Evolutionary conservation across 495 filamentous ascomycete genomes (phyloP), one percentile per base, ranked within the genome.

Genomic region (Bathelium albidoporum): DNA sequence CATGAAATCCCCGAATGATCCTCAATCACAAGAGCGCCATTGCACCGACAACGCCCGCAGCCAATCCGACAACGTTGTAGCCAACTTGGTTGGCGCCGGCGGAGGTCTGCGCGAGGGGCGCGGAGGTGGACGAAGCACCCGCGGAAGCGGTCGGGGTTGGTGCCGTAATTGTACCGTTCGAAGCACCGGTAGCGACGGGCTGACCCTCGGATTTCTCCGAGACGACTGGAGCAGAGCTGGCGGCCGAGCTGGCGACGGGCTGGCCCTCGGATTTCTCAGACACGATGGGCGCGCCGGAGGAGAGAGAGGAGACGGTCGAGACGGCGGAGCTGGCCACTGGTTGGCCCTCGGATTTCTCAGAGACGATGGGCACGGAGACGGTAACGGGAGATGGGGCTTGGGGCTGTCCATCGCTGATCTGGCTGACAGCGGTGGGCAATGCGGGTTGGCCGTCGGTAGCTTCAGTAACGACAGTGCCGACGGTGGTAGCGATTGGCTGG

Each of bases 271-370:
- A 60, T 55, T 55, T 55, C 49, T 55, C 49, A 0, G 49, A 55
- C 22, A 55, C 49, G 49, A 55, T 16, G 3, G 49, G 49, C 2
- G 49, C 24, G n/a, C n/a, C n/a, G 20, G 49, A 26, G n/a, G 60
- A 62, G 20, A 58, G 45, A 14, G 61, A n/a, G n/a, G n/a, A n/a
- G 18, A 20, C 44, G 36, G 61, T 24, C 12, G 29, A 49, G 26
- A 20, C 1, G 41, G 31, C 53, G 32, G 55, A 32, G 29, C 36
- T 59, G 61, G 66, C 66, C 58, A 68, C 59, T 20, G 63, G 7
- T 59, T 73, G 66, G 63, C 75, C 72, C 62, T 76, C 74, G 18
- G 64, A 28, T 39, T 61, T 65, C 53, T 66, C 43, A 28, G 45
- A 59, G 26, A 65, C 65, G 32, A 63, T 14, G 18, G 52, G n/a